Conservation (phyloP, 1,139 yeast species). For the Pichia sp. region DNA sequence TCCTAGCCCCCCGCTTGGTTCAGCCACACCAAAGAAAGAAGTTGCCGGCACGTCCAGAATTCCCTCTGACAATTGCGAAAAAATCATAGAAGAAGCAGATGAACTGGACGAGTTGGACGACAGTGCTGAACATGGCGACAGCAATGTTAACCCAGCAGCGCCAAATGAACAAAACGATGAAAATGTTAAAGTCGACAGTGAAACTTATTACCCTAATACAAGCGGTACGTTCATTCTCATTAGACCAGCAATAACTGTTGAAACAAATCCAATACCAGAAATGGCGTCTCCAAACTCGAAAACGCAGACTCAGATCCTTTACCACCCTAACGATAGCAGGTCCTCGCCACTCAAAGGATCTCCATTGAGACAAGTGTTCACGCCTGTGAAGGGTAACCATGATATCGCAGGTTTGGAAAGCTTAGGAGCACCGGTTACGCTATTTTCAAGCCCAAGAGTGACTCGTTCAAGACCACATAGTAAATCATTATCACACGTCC, state of each 20-base stretch:
- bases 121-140: neutral
- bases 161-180: neutral
- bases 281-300: neutral
- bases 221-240: neutral
- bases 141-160: neutral
- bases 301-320: neutral
- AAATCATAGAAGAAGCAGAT: conserved; percentile 3
- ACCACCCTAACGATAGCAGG: neutral
- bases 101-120: neutral
- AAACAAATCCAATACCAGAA: neutral
- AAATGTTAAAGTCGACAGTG: neutral
- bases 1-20: neutral
- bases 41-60: neutral
- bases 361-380: conserved; percentile 13
- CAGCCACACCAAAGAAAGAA: neutral
- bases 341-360: conserved; percentile 9
- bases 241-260: neutral
- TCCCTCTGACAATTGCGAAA: conserved; percentile 1
- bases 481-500: conserved; percentile 53
- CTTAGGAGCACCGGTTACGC: conserved; percentile 7
- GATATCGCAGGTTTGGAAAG: neutral
- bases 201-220: neutral
- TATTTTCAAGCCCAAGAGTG: conserved; percentile 8
- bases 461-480: conserved; percentile 46
- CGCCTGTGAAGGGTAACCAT: neutral